Evolutionary conservation across 2,329 filamentous ascomycete genomes (phyloP), one percentile per base, ranked within the genome.

Genomic region (Ciborinia camelliae): DNA sequence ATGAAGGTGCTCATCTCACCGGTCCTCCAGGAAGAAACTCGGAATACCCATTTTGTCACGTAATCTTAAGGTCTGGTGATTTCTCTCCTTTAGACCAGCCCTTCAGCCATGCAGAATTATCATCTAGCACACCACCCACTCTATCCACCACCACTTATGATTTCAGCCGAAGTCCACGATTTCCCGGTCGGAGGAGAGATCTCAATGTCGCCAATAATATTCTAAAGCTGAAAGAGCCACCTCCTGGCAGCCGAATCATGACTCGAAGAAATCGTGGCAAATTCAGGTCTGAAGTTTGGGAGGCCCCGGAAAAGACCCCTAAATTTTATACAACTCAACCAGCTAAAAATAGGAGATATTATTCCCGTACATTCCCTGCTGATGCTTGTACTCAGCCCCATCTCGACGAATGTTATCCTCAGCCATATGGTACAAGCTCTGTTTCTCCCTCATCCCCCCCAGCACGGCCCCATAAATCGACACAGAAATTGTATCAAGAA

Each of bases 311-410:
- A 12, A 35, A 35, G 15, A 12, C 0, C 15, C 5, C 14, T 9
- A 14, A 20, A 5, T 18, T 47, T 23, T 15, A 7, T 35, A 23
- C 7, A 4, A 14, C 30, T 20, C 41, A 47, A 37, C 15, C 30
- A 18, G n/a, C 30, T 20, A 37, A 26, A 20, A 23, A 4, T 20
- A 59, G 55, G 15, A 59, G 41, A 59, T 47, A 35, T 5, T 12
- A 35, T 43, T 59, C 55, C 14, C 55, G 55, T 30, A 59, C 55
- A 20, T 59, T 47, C 30, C 55, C 55, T 23, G 55, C 41, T 4
- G 55, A 59, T 37, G 15, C 14, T 37, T 47, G 5, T n/a, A 59
- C 41, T 23, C 55, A 59, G n/a, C 55, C 55, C 3, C 5, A 37
- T 47, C 55, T 59, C 30, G 30, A 26, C n/a, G 28, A 59, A 35